Evolutionary conservation across 371 early-diverging fungal genomes (phyloP), one percentile per base, ranked within the genome.

Genomic region (Synchytrium microbalum): DNA sequence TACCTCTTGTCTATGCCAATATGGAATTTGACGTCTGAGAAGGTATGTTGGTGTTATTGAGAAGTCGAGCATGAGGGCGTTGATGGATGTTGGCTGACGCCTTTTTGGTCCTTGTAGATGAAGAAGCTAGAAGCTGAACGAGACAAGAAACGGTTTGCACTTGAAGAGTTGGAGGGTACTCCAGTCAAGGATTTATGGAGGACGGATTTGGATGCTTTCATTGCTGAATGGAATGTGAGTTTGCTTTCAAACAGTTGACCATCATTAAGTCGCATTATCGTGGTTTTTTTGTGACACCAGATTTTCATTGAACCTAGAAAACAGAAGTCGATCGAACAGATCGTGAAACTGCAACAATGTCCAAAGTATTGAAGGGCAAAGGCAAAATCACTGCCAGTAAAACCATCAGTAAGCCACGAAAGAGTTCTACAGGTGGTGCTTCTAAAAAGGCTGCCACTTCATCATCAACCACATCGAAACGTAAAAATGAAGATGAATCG

Each of bases 1-100:
- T 99, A 99, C 68, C 80, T 99, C 32, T 81, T 99, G 61, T 74
- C 80, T 14, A 96, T 99, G 91, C 89, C 92, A 27, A 90, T 99
- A 24, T 88, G 89, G 79, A 92, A 83, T 59, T 83, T 99, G 65
- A 99, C 99, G 0, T 68, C 70, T 58, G 95, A 99, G 70, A 93
- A 92, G 82, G 88, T 86, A 32, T 13, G 63, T 32, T 10, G 5
- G 5, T 19, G n/a, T 10, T 5, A n/a, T 56, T n/a, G 16, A 5
- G 10, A 16, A n/a, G n/a, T n/a, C n/a, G n/a, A n/a, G n/a, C n/a
- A n/a, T n/a, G n/a, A n/a, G n/a, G n/a, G n/a, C n/a, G 60, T 2
- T 0, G 8, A 29, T 67, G n/a, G n/a, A n/a, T 38, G 46, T 5
- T 38, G 19, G 19, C 5, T n/a, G n/a, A 5, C 30, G 16, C 19